phyloP scores from a whole-genome alignment of 1,284 basidiomycete species.

The Ustilago esculenta region DNA sequence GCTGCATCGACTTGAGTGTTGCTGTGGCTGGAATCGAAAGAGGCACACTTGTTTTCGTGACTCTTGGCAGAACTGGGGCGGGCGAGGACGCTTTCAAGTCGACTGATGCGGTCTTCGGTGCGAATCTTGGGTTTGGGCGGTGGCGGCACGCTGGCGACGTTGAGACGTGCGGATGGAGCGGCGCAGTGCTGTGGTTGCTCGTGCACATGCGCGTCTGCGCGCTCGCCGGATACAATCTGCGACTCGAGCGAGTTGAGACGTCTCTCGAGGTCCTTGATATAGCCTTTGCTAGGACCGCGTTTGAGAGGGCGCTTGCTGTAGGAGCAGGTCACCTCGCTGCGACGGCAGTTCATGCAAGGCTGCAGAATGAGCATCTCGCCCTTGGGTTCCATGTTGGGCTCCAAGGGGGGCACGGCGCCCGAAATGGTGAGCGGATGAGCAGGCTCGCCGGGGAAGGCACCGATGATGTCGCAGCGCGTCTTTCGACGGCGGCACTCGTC shows the following conservation, averaged over 20 bases:
- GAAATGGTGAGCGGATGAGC: slow-evolving; percentile 41
- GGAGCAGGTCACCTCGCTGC: slow-evolving; percentile 42
- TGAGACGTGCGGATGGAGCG: neutral
- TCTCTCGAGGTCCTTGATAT: slow-evolving; percentile 57
- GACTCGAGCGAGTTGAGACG: slow-evolving; percentile 56
- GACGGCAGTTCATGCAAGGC: slow-evolving; percentile 52
- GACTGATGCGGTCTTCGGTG: slow-evolving; percentile 43
- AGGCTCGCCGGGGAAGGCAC: slow-evolving; percentile 48
- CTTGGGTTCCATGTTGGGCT: slow-evolving; percentile 36
- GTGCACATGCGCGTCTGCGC: slow-evolving; percentile 1
- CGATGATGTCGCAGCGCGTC: slow-evolving; percentile 52
- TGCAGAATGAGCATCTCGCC: slow-evolving; percentile 55
- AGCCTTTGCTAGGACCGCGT: slow-evolving; percentile 53
- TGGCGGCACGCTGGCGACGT: neutral
- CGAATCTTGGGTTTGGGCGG: slow-evolving; percentile 31
- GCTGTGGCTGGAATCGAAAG: slow-evolving; percentile 7
- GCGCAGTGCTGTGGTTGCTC: neutral
- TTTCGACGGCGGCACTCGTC: slow-evolving; percentile 50
- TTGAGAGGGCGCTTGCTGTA: slow-evolving; percentile 54
- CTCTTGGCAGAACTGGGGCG: slow-evolving; percentile 15
- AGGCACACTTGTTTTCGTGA: neutral
- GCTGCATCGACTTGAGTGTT: slow-evolving; percentile 2
- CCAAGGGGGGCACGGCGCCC: slow-evolving; percentile 33
- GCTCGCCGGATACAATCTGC: slow-evolving; percentile 20
- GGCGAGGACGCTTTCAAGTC: slow-evolving; percentile 33